phyloP scores from a whole-genome alignment of 108 stramenopile genomes.

The Schizochytrium sp. region DNA sequence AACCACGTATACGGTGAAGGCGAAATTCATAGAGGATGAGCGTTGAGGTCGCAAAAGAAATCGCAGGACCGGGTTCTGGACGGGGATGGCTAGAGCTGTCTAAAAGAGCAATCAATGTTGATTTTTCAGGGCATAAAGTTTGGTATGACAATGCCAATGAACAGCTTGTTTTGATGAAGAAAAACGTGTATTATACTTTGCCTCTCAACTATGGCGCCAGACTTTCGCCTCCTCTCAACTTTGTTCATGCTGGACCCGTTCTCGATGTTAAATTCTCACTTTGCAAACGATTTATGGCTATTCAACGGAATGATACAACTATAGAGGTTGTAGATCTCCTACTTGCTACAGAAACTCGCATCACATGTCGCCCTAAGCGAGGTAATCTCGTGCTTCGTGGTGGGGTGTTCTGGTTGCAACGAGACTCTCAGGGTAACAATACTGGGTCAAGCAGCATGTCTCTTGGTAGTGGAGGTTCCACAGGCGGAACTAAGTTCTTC shows the following conservation, averaged over 20 bases:
- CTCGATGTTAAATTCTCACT: constrained; percentile 58
- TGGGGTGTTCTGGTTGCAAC: constrained; percentile 20
- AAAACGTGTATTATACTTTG: constrained; percentile 37
- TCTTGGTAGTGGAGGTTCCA: no score
- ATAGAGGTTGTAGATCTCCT: constrained; percentile 44
- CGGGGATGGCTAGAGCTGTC: constrained; percentile 37
- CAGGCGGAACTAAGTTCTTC: no score
- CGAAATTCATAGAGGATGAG: no score
- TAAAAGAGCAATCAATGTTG: constrained; percentile 8
- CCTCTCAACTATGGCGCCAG: constrained; percentile 19
- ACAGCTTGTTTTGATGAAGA: constrained; percentile 58
- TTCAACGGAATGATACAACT: constrained; percentile 53
- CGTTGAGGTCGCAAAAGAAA: constrained; percentile 4
- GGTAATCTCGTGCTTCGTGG: constrained; percentile 46
- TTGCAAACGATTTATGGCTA: constrained; percentile 31
- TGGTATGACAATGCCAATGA: constrained; percentile 38
- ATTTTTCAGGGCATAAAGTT: constrained; percentile 50
- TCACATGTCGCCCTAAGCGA: constrained; percentile 46
- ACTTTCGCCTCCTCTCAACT: constrained; percentile 37
- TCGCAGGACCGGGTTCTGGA: neutral
- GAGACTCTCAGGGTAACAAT: neutral
- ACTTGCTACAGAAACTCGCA: neutral
- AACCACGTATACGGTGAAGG: no score
- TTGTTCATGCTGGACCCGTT: constrained; percentile 14
- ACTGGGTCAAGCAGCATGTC: neutral